Conservation (phyloP, 805 yeast species). For the Candida ovalis region DNA sequence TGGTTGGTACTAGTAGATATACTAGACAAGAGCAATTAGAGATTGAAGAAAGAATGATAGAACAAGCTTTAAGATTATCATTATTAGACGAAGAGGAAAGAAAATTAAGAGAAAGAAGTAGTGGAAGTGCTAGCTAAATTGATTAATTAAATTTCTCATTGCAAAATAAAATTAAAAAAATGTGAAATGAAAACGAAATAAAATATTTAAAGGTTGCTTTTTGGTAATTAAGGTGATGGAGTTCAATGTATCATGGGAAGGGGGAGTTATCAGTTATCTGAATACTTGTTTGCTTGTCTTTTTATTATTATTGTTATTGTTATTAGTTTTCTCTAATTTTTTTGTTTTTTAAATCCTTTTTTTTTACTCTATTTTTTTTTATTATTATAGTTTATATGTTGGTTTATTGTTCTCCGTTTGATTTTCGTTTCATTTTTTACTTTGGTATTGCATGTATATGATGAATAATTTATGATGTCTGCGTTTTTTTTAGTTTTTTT, state of each 20-base stretch:
- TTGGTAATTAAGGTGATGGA: too few relatives aligned
- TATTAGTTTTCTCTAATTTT: too few relatives aligned
- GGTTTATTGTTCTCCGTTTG: not conserved
- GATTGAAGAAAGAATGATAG: conserved; percentile 73
- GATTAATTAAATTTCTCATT: too few relatives aligned
- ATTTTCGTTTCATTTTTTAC: not conserved
- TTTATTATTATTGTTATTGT: too few relatives aligned
- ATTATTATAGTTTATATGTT: not conserved
- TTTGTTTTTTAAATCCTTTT: too few relatives aligned
- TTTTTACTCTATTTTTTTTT: too few relatives aligned
- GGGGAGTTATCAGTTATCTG: too few relatives aligned
- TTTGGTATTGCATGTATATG: conserved; percentile 1
- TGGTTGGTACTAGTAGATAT: conserved; percentile 46
- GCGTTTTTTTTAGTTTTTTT: not conserved
- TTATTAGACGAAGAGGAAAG: conserved; percentile 66
- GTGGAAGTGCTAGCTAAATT: not conserved
- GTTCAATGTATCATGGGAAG: too few relatives aligned
- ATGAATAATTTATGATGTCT: not conserved
- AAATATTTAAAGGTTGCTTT: too few relatives aligned
- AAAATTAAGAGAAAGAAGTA: conserved; percentile 27
- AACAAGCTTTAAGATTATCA: conserved; percentile 76
- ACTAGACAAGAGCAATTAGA: conserved; percentile 32
- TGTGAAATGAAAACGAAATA: too few relatives aligned
- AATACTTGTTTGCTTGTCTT: too few relatives aligned
- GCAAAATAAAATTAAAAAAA: too few relatives aligned